These are phyloP conservation scores for Apium graveolens DNA, from an alignment of 129 eudicot genomes.

Conservation along the genomic window DNA sequence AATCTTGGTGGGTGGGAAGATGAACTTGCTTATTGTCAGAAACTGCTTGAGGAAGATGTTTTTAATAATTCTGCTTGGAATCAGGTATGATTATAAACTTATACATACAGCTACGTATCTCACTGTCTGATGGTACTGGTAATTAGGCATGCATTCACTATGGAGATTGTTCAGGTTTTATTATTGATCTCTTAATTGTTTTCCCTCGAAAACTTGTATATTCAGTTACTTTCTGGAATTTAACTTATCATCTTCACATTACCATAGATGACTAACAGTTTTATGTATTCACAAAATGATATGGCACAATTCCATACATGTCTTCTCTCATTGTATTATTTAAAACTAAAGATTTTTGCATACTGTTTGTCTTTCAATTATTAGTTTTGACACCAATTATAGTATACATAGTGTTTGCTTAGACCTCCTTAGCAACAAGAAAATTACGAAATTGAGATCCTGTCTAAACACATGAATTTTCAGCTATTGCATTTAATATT, in stretches of 20 bases:
- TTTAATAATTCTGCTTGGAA: conserved; percentile 99
- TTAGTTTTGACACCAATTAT: too few species aligned
- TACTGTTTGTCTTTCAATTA: not conserved
- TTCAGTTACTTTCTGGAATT: not conserved
- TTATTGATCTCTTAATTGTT: not conserved
- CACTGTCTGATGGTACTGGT: not conserved
- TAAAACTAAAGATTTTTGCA: not conserved
- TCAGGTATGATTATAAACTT: conserved; percentile 47
- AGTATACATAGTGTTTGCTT: not conserved
- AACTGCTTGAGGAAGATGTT: conserved; percentile 71
- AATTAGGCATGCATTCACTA: not conserved
- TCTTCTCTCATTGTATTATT: not conserved
- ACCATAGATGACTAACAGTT: not conserved
- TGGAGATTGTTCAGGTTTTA: not conserved
- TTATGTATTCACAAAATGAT: not conserved
- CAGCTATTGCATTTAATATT: not conserved
- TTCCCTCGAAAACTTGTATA: not conserved
- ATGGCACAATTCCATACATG: not conserved
- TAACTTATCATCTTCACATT: not conserved
- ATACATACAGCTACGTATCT: not conserved
- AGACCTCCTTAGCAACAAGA: not conserved
- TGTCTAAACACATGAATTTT: not conserved
- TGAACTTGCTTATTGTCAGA: conserved; percentile 78
- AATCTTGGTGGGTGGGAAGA: conserved; percentile 96
- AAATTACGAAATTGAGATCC: not conserved